Evolutionary conservation across 2,329 filamentous ascomycete species (phyloP), one percentile per base, ranked within the genome.

Genomic region (Metarhizium humberi): DNA sequence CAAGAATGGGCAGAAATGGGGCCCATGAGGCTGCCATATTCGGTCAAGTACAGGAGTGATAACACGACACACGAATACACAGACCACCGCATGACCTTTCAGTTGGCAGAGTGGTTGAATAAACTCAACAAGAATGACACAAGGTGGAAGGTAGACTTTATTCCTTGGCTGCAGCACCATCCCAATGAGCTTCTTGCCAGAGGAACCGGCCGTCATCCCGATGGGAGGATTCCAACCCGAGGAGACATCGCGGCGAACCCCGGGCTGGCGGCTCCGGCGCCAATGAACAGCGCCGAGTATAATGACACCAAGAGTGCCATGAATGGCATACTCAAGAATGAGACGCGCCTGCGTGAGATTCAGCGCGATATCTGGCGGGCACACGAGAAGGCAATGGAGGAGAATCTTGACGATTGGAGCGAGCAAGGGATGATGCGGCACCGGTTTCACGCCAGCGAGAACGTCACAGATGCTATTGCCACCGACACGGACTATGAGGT

Each of bases 11-110:
- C 62, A 47, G 64, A 76, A 56, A 73, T 76, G 66, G 73, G 73
- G 0, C 73, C 73, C 0, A 75, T 75, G 73, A 68, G 73, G 2
- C 72, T 75, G 52, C 73, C 73, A 0, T 66, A 72, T 29, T 66
- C 64, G 47, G 66, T 74, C 50, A 71, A 66, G 0, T 73, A 74
- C 53, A 59, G 67, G 0, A 69, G 71, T 47, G 72, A 66, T 5
- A 74, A 74, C 49, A 68, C 73, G 55, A 75, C 72, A 0, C 63
- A 74, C 5, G 61, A 70, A 30, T 71, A 74, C 55, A 68, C 69
- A 52, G 73, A 75, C 51, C 73, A 75, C 53, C 67, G 65, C 30
- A 70, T 75, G 66, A 68, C 73, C 1, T 75, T 74, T 45, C 70
- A 75, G 58, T 62, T 75, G 6, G 72, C 68, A 3, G 67, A 67